These are phyloP conservation scores for Naematelia encephala DNA, from an alignment of 768 basidiomycete species.

Conservation along the genomic window DNA sequence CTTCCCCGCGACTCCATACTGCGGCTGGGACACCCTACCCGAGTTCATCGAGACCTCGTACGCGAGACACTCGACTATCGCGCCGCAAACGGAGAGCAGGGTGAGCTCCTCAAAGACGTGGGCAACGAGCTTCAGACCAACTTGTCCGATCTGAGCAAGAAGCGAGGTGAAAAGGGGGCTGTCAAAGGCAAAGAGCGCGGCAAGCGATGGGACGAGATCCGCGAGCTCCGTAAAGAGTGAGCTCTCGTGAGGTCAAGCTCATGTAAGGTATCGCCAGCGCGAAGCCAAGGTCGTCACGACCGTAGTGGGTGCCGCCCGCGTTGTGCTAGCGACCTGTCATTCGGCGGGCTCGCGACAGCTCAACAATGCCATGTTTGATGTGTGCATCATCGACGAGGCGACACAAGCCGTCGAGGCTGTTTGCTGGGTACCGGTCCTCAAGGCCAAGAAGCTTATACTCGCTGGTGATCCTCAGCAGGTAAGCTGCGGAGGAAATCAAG, in stretches of 20 bases:
- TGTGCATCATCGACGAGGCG: constrained; percentile 94
- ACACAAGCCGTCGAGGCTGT: constrained; percentile 95
- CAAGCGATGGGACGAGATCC: constrained; percentile 49
- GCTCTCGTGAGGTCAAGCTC: constrained; percentile 32
- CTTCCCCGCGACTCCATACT: constrained; percentile 57
- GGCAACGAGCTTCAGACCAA: constrained; percentile 76
- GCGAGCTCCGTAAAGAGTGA: constrained; percentile 77
- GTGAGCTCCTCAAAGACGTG: constrained; percentile 79
- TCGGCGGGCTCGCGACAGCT: constrained; percentile 83
- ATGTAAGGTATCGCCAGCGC: constrained; percentile 75
- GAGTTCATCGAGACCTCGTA: constrained; percentile 65
- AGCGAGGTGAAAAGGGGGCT: constrained; percentile 53
- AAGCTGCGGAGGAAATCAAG: constrained; percentile 2
- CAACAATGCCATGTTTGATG: constrained; percentile 74
- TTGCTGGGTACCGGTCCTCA: constrained; percentile 94
- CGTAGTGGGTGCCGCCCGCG: constrained; percentile 73
- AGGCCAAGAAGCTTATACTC: constrained; percentile 80
- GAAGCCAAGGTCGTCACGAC: constrained; percentile 79
- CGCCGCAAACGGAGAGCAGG: constrained; percentile 55
- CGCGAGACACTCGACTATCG: constrained; percentile 53
- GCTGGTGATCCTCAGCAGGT: constrained; percentile 87
- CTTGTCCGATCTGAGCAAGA: constrained; percentile 64
- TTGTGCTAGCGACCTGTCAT: constrained; percentile 92
- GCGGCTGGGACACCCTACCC: constrained; percentile 92
- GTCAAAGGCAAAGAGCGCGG: constrained; percentile 64